Evolutionary conservation across 2,329 filamentous ascomycete genomes (phyloP).

Genomic region (Fusarium paranaense): DNA sequence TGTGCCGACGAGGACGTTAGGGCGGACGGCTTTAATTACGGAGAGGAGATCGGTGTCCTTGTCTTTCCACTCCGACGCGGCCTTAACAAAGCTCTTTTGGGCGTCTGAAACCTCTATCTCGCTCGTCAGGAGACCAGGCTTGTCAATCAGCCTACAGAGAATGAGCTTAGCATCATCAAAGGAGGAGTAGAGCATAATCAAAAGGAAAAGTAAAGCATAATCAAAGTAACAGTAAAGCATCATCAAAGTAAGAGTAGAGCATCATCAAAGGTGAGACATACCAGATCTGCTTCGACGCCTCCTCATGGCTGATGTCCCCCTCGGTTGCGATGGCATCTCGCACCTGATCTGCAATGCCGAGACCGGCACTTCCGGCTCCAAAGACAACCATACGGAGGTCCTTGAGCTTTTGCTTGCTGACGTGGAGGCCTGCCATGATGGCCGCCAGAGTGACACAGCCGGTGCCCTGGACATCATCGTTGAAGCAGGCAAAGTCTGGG

Average conservation of each 20-base stretch:
- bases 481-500: constrained; percentile 83
- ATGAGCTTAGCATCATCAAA: not conserved
- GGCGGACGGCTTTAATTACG: constrained; percentile 77
- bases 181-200: not conserved
- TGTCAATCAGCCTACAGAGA: constrained; percentile 78
- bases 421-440: constrained; percentile 79
- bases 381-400: constrained; percentile 82
- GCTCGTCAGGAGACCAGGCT: constrained; percentile 78
- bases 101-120: constrained; percentile 72
- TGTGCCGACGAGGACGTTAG: constrained; percentile 86
- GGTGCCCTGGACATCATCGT: constrained; percentile 91
- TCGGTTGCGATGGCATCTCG: constrained; percentile 81
- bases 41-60: constrained; percentile 70
- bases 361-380: constrained; percentile 84
- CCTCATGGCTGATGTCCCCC: constrained; percentile 73
- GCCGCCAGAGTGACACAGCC: constrained; percentile 89
- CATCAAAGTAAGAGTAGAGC: no score
- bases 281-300: constrained; percentile 85
- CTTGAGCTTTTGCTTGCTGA: constrained; percentile 72
- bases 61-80: constrained; percentile 71
- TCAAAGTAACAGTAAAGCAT: not conserved
- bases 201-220: no score
- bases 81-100: constrained; percentile 75
- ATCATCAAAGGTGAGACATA: constrained; percentile 48
- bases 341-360: constrained; percentile 88